Base-by-base conservation (phyloP, 257 asterid species). In the Solanum clarkiae region DNA sequence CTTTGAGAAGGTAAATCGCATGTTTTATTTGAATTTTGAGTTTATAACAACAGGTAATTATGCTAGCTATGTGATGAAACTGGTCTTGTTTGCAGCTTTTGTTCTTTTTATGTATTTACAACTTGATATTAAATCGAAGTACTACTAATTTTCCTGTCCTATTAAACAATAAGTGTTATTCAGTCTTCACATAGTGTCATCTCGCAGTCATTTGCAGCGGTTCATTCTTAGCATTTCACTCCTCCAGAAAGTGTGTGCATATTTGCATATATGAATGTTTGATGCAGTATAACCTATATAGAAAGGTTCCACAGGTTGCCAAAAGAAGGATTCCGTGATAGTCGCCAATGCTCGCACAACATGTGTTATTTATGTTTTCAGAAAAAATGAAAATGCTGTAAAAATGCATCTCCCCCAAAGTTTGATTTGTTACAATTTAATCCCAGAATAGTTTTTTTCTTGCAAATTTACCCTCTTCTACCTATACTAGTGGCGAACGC, bases 1-100 rank as follows among this genome's bases (percentile, higher is more conserved):
- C 99, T 66, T 90, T 95, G 90, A 92, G 89, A 85, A 94, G 99
- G 99, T 95, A 92, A 87, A 83, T 14, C 29, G 42, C 17, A 17
- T 77, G 65, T 77, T 77, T 53, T 77, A 26, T 16, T 44, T 53
- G 44, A 32, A 32, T 77, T 10, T 3, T 77, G 20, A 26, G 82
- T 77, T 77, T 53, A 51, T 15, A n/a, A 26, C 47, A 8, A 22
- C 17, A 47, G 42, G 56, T 47, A 74, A 47, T 47, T 47, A 6
- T 74, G 60, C 13, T 13, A 22, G 22, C 20, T 22, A 47, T 22
- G 42, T 22, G 60, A 47, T 24, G 44, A 74, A 47, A 47, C 44
- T 22, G 36, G 42, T 47, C 44, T 47, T 24, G 42, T 74, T 45
- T 47, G 81, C 59, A 74, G 44, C 81, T 45, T n/a, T 44, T 72